These are phyloP conservation scores for Sarocladium oryzae DNA, from an alignment of 2,329 filamentous ascomycete species.

Conservation along the genomic window DNA sequence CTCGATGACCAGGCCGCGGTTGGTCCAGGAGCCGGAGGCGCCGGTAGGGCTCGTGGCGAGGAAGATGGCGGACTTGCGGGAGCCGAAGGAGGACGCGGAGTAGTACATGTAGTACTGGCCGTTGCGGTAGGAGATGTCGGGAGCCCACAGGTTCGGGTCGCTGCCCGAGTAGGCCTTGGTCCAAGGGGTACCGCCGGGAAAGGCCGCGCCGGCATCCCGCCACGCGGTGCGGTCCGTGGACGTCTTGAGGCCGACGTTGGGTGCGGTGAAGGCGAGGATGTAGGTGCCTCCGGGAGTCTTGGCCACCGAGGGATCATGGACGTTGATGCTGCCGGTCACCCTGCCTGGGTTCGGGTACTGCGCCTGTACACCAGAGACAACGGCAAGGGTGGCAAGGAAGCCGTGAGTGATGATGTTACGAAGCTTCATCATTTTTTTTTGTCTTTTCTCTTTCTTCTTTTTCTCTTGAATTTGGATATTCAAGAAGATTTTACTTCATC, in stretches of 20 bases:
- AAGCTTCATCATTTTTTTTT: background rate
- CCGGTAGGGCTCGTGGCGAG: constrained; percentile 23
- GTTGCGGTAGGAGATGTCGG: constrained; percentile 40
- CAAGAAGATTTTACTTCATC: no score
- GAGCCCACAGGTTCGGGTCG: constrained; percentile 38
- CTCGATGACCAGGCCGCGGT: constrained; percentile 22
- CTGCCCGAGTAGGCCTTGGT: constrained; percentile 23
- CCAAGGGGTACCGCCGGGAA: constrained; percentile 25
- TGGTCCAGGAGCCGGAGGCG: constrained; percentile 22
- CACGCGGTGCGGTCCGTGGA: constrained; percentile 25
- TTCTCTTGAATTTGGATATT: no score
- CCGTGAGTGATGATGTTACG: background rate
- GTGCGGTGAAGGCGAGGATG: constrained; percentile 20
- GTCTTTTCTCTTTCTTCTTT: no score
- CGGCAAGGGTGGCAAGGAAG: background rate
- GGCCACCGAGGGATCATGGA: constrained; percentile 24
- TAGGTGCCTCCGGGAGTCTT: constrained; percentile 23
- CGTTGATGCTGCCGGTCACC: constrained; percentile 19
- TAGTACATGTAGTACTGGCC: constrained; percentile 26
- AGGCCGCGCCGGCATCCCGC: constrained; percentile 22
- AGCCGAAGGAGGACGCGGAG: constrained; percentile 24
- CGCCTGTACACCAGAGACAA: background rate
- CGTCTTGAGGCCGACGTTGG: constrained; percentile 23
- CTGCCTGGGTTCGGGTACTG: constrained; percentile 16
- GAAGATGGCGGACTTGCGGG: constrained; percentile 23